These are phyloP conservation scores for Pinus tabuliformis DNA, from an alignment of 75 land plant genomes.

Conservation along the genomic window DNA sequence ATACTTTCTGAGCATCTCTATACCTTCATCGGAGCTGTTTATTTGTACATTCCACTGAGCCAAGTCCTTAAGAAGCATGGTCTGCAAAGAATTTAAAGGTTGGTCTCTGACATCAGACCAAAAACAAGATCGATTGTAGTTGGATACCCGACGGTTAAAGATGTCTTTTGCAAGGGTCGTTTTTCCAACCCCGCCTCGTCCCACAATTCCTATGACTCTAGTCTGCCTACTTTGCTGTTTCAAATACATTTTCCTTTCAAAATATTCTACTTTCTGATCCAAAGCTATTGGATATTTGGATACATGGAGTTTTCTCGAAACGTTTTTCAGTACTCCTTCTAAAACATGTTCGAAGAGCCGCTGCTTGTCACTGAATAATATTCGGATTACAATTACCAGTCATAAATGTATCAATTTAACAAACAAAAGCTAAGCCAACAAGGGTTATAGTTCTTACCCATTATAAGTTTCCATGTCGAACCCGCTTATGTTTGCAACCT, in stretches of 20 bases:
- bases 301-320: background rate
- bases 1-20: too few species aligned
- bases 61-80: background rate
- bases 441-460: too few species aligned
- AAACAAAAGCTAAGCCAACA: too few species aligned
- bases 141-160: background rate
- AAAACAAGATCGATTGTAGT: background rate
- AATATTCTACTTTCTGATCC: background rate
- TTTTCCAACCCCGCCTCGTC: conserved; percentile 1
- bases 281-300: background rate
- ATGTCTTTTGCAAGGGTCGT: conserved; percentile 6
- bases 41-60: background rate
- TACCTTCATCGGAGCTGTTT: background rate
- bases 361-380: too few species aligned
- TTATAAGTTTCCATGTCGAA: too few species aligned
- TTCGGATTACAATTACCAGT: too few species aligned
- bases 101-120: conserved; percentile 7
- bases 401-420: too few species aligned
- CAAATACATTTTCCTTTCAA: background rate
- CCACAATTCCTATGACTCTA: too few species aligned
- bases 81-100: background rate
- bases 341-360: too few species aligned
- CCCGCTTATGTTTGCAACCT: too few species aligned
- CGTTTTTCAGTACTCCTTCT: too few species aligned
- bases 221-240: too few species aligned